Evolutionary conservation across 2,329 filamentous ascomycete species (phyloP).

Genomic region (Penicillium hordei): DNA sequence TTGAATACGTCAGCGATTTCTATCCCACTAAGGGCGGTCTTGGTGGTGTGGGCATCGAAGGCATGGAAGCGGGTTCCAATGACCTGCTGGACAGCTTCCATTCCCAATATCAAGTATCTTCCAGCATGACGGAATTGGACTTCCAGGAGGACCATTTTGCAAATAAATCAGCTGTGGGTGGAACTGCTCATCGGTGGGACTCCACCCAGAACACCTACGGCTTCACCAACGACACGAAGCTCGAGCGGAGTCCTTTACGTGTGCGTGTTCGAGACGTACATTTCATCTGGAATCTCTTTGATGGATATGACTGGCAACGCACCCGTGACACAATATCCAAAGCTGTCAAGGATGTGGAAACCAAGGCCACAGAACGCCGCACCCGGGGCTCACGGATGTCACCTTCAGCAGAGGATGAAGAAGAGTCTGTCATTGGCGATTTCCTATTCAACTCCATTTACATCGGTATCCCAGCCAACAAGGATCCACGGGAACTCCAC

Average conservation of each 20-base stretch:
- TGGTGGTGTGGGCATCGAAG: conserved; percentile 44
- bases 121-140: conserved; percentile 62
- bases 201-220: conserved; percentile 74
- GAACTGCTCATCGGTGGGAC: conserved; percentile 76
- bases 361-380: conserved; percentile 73
- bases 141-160: conserved; percentile 79
- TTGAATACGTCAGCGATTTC: conserved; percentile 58
- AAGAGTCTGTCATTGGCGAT: conserved; percentile 85
- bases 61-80: conserved; percentile 35
- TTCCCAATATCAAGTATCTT: conserved; percentile 54
- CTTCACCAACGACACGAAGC: conserved; percentile 59
- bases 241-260: conserved; percentile 68
- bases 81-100: conserved; percentile 53
- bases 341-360: conserved; percentile 84
- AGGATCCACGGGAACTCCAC: conserved; percentile 78
- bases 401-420: conserved; percentile 61
- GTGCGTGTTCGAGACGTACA: conserved; percentile 83
- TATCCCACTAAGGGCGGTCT: conserved; percentile 48
- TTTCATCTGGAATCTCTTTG: conserved; percentile 95
- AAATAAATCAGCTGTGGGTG: conserved; percentile 58
- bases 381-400: conserved; percentile 57
- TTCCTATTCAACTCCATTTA: conserved; percentile 99
- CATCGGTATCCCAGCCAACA: conserved; percentile 84
- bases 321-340: conserved; percentile 85
- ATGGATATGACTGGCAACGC: conserved; percentile 93